Evolutionary conservation across 2,329 filamentous ascomycete species (phyloP).

Genomic region (Fusarium protoensiforme): DNA sequence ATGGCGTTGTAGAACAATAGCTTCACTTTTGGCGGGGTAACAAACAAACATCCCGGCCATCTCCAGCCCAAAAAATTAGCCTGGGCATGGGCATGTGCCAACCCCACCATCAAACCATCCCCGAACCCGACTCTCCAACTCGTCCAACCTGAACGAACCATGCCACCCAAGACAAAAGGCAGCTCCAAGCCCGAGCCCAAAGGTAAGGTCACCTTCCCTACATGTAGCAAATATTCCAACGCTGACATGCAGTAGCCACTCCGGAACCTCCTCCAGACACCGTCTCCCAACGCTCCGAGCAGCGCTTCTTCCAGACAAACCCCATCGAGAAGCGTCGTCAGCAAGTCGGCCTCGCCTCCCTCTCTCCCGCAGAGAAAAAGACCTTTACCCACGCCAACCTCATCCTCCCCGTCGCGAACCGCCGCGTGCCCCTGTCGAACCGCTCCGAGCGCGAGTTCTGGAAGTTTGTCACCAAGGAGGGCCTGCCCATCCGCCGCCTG

Average conservation of each 20-base stretch:
- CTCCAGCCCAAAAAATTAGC: conserved; percentile 31
- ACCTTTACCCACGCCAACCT: conserved; percentile 61
- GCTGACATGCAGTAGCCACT: conserved; percentile 31
- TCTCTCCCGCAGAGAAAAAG: conserved; percentile 61
- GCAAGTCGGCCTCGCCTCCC: conserved; percentile 56
- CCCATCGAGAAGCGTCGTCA: conserved; percentile 59
- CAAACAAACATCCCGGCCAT: conserved; percentile 25
- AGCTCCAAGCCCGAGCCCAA: conserved; percentile 46
- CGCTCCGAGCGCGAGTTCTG: conserved; percentile 68
- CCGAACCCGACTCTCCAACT: conserved; percentile 33
- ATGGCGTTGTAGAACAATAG: conserved; percentile 32
- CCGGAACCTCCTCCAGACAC: conserved; percentile 55
- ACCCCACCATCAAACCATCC: conserved; percentile 41
- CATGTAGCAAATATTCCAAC: background rate
- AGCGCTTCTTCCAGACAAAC: conserved; percentile 62
- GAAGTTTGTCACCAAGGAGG: conserved; percentile 65
- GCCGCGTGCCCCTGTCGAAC: conserved; percentile 49
- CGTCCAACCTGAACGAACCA: conserved; percentile 34
- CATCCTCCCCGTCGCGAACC: conserved; percentile 54
- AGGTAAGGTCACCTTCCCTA: conserved; percentile 12
- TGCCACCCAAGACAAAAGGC: conserved; percentile 53
- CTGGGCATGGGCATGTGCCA: conserved; percentile 13
- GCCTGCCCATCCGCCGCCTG: conserved; percentile 60
- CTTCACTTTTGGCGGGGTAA: conserved; percentile 42
- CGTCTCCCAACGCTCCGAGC: conserved; percentile 59